Conservation (phyloP, 2,329 filamentous ascomycete genomes). For the Penicillium hordei region DNA sequence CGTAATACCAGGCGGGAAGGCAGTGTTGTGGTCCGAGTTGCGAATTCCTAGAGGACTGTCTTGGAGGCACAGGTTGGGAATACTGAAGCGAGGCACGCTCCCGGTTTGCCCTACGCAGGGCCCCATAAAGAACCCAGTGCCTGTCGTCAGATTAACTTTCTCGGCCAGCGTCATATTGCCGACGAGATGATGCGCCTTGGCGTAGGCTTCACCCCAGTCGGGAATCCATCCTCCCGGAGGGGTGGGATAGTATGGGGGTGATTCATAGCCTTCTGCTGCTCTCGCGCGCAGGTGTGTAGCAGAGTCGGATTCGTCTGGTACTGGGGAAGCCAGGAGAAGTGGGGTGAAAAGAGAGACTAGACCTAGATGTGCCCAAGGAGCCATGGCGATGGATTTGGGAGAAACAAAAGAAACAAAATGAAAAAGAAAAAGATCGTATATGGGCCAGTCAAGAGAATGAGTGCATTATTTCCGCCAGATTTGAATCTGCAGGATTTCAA, state of each 20-base stretch:
- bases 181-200: conserved; percentile 67
- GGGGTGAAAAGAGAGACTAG: conserved; percentile 19
- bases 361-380: conserved; percentile 20
- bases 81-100: conserved; percentile 66
- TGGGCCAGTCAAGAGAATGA: conserved; percentile 4
- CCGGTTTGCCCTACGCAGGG: conserved; percentile 76
- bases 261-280: conserved; percentile 26
- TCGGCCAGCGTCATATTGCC: conserved; percentile 76
- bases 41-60: conserved; percentile 71
- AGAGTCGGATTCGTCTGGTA: conserved; percentile 7
- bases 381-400: conserved; percentile 13
- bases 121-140: conserved; percentile 70
- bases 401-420: background rate
- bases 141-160: conserved; percentile 74
- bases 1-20: conserved; percentile 77
- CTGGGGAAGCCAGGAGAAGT: conserved; percentile 9
- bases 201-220: conserved; percentile 69
- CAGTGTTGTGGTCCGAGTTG: conserved; percentile 71
- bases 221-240: conserved; percentile 70
- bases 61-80: conserved; percentile 70
- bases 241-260: conserved; percentile 68
- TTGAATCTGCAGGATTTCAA: background rate
- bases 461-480: background rate
- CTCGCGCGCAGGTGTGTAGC: conserved; percentile 17
- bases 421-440: conserved; percentile 1